Conservation (phyloP, 169 alveolate species). For the Neospora caninum region DNA sequence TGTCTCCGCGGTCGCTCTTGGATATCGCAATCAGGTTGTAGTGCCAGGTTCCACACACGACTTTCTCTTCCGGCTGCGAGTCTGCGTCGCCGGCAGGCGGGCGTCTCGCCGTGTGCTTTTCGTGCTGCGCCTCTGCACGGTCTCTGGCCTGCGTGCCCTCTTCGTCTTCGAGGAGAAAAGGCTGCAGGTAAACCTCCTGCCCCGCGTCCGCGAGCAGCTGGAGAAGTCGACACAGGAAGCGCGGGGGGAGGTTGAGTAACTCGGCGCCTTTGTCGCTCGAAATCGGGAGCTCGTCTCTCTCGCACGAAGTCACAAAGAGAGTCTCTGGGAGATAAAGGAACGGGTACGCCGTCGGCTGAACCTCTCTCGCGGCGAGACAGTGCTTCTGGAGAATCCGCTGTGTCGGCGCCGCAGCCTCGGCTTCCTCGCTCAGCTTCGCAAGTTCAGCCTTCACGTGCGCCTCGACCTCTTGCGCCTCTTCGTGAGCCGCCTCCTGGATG, state of each 20-base stretch:
- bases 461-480: neutral
- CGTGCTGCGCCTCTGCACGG: neutral
- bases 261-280: neutral
- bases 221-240: neutral
- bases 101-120: neutral
- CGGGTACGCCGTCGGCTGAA: constrained; percentile 1
- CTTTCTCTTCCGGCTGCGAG: neutral
- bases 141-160: neutral
- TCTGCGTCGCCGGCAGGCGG: neutral
- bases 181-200: neutral
- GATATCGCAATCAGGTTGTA: neutral
- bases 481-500: neutral
- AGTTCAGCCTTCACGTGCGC: neutral
- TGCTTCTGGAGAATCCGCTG: neutral
- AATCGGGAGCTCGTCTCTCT: neutral
- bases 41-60: neutral
- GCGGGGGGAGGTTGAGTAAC: neutral
- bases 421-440: neutral
- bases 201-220: neutral
- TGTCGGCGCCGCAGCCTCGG: neutral
- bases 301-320: constrained; percentile 2
- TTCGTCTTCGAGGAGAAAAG: neutral
- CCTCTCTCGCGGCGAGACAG: neutral
- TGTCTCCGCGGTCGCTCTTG: constrained; percentile 6
- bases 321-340: neutral